Evolutionary conservation across 345 rosid species (phyloP).

Genomic region (Salix suchowensis): DNA sequence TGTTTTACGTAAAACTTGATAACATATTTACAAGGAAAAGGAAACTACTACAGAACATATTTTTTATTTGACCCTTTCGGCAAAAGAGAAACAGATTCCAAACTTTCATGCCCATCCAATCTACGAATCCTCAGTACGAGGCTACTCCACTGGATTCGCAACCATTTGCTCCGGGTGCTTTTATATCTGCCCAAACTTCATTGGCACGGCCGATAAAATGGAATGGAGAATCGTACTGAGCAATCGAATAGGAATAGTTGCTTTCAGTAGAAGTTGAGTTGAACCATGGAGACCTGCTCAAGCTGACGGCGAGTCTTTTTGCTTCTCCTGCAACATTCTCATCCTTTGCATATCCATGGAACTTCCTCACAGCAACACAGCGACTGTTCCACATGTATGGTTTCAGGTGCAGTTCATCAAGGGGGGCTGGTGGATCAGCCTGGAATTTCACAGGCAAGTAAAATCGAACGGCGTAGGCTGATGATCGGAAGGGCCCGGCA

Average conservation of each 20-base stretch:
- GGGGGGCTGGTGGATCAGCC: conserved; percentile 51
- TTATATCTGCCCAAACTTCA: conserved; percentile 65
- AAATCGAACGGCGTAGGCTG: conserved; percentile 44
- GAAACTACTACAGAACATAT: not conserved
- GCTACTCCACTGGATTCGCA: conserved; percentile 25
- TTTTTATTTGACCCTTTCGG: not conserved
- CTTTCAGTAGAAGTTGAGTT: conserved; percentile 34
- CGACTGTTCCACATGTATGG: conserved; percentile 39
- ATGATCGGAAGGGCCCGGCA: conserved; percentile 57
- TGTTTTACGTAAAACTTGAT: not conserved
- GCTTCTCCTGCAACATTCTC: conserved; percentile 42
- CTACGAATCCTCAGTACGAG: conserved; percentile 29
- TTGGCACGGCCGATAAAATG: conserved; percentile 49
- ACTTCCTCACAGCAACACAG: conserved; percentile 53
- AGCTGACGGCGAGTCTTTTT: conserved; percentile 46
- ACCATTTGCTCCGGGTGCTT: conserved; percentile 22
- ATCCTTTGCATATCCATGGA: conserved; percentile 60
- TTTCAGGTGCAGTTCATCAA: conserved; percentile 47
- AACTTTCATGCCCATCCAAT: not conserved
- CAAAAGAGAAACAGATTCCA: not conserved
- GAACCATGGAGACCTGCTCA: conserved; percentile 54
- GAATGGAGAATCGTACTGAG: conserved; percentile 62
- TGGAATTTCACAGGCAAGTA: conserved; percentile 59
- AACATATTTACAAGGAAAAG: not conserved
- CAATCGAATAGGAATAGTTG: conserved; percentile 50